Evolutionary conservation across 345 rosid genomes (phyloP).

Genomic region (Ceriops tagal): DNA sequence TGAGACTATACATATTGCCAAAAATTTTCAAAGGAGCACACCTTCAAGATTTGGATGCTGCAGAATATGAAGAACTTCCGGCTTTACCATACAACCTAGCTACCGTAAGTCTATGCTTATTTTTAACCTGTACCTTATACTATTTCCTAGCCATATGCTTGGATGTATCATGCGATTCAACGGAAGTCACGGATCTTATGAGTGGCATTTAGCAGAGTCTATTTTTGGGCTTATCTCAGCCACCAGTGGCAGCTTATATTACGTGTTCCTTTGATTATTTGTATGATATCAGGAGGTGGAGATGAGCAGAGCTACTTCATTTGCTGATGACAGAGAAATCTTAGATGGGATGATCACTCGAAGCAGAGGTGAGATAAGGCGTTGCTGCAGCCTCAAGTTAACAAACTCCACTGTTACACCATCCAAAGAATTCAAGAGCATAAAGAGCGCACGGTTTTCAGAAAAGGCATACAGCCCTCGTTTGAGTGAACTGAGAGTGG

Average conservation of each 20-base stretch:
- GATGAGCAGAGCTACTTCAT: conserved; percentile 60
- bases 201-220: not conserved
- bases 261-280: conserved; percentile 8
- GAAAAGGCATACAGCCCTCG: conserved; percentile 60
- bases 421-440: conserved; percentile 41
- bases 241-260: not conserved
- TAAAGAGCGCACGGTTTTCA: conserved; percentile 56
- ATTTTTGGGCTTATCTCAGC: not conserved
- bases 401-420: conserved; percentile 32
- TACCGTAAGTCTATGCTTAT: conserved; percentile 40
- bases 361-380: conserved; percentile 27
- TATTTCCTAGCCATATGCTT: not conserved
- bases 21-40: conserved; percentile 23
- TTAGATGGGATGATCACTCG: conserved; percentile 28
- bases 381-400: conserved; percentile 19
- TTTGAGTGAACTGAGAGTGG: conserved; percentile 48
- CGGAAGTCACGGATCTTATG: not conserved
- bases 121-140: too few species aligned
- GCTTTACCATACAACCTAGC: conserved; percentile 35
- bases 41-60: conserved; percentile 32
- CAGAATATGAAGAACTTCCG: conserved; percentile 28
- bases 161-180: not conserved
- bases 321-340: conserved; percentile 41
- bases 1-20: conserved; percentile 32
- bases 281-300: conserved; percentile 44